Evolutionary conservation across 2,329 filamentous ascomycete species (phyloP).

Genomic region (Xylariaceae sp.): DNA sequence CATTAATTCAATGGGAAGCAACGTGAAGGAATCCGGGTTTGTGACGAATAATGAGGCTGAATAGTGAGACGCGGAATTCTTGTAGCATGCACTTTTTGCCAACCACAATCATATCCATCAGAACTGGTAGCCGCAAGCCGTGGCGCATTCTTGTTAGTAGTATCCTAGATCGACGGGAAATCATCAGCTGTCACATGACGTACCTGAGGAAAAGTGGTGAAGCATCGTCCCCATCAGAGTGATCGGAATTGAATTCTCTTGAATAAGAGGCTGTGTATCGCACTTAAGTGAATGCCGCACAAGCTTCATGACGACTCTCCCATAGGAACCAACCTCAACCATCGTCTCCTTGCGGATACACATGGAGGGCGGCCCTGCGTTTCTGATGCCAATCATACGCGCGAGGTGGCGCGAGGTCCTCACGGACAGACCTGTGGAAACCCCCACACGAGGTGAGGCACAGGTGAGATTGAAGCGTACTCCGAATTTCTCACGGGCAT

Average conservation of each 20-base stretch:
- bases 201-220: conserved; percentile 43
- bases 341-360: conserved; percentile 35
- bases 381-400: conserved; percentile 90
- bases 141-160: conserved; percentile 28
- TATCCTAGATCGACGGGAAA: conserved; percentile 24
- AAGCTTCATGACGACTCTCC: conserved; percentile 94
- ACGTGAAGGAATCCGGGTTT: no score
- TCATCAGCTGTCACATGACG: conserved; percentile 19
- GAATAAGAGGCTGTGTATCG: conserved; percentile 78
- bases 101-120: no score
- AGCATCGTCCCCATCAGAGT: conserved; percentile 81
- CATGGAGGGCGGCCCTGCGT: conserved; percentile 59
- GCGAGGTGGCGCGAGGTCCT: conserved; percentile 81
- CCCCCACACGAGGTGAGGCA: conserved; percentile 42
- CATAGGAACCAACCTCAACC: conserved; percentile 60
- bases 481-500: conserved; percentile 98
- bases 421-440: conserved; percentile 65
- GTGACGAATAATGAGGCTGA: neutral
- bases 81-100: no score
- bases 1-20: neutral
- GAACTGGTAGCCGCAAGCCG: no score
- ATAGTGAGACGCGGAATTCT: neutral
- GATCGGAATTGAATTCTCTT: conserved; percentile 83
- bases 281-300: conserved; percentile 84
- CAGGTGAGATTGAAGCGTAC: conserved; percentile 73